Conservation (phyloP, 2,329 filamentous ascomycete genomes). For the Aspergillus piperis region DNA sequence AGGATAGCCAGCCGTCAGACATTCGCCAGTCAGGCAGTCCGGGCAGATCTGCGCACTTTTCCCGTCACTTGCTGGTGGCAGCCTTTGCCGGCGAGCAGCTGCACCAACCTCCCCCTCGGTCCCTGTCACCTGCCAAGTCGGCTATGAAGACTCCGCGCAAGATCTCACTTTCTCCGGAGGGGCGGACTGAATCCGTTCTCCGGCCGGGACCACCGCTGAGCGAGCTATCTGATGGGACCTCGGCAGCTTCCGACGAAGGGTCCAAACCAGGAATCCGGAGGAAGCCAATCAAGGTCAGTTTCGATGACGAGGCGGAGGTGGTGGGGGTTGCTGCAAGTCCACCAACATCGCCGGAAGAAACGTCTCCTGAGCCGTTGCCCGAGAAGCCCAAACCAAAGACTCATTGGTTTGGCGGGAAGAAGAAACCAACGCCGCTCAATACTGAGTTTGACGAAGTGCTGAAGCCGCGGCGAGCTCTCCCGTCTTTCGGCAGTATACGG, state of each 20-base stretch:
- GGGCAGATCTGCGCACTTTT: slow-evolving; percentile 59
- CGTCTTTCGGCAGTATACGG: slow-evolving; percentile 65
- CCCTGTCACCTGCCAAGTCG: slow-evolving; percentile 63
- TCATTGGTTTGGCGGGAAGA: slow-evolving; percentile 40
- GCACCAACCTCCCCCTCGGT: slow-evolving; percentile 61
- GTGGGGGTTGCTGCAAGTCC: slow-evolving; percentile 48
- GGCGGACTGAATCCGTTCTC: slow-evolving; percentile 21
- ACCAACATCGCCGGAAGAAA: slow-evolving; percentile 44
- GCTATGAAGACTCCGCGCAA: slow-evolving; percentile 60
- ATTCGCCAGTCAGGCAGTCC: slow-evolving; percentile 51
- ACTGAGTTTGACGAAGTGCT: slow-evolving; percentile 56
- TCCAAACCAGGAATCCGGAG: slow-evolving; percentile 48
- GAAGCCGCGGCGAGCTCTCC: slow-evolving; percentile 60
- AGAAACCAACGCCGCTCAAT: slow-evolving; percentile 30
- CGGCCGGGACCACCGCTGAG: slow-evolving; percentile 45
- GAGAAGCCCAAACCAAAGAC: slow-evolving; percentile 34
- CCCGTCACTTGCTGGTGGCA: slow-evolving; percentile 52
- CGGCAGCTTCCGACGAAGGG: slow-evolving; percentile 50
- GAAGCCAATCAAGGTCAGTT: slow-evolving; percentile 66
- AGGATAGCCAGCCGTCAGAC: slow-evolving; percentile 20
- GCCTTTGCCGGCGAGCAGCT: slow-evolving; percentile 47
- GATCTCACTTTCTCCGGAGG: slow-evolving; percentile 41
- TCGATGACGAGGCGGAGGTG: slow-evolving; percentile 58
- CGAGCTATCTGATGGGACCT: slow-evolving; percentile 60
- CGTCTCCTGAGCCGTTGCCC: slow-evolving; percentile 37